Base-by-base conservation (phyloP, 164 flowering plant species). In the Magnolia officinalis region DNA sequence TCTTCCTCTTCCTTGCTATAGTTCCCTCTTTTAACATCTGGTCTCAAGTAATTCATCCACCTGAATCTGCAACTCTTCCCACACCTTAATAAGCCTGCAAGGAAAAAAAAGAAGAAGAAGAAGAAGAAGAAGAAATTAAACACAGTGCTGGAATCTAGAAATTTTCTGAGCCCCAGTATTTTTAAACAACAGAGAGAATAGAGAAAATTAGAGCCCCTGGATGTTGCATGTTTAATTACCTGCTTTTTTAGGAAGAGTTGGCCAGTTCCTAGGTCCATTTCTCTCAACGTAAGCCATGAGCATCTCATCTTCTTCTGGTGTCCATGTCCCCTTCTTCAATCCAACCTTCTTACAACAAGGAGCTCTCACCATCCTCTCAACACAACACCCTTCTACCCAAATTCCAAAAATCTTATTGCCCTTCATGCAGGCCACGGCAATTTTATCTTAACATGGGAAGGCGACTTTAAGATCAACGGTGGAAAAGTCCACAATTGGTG, bases 51-150 rank as follows among this genome's bases (percentile, higher is more conserved):
- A 78, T 89, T 89, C 23, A 78, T 84, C 92, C 92, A 88, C 11
- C 91, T 74, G n/a, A 88, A 82, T 64, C 91, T 81, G 84, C 91
- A 88, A 72, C 91, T 88, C 84, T 89, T 89, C 45, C 92, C 92
- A 76, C 92, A 89, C 78, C 92, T 85, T 31, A 88, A 67, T 13
- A 89, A 73, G 13, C 90, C 92, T 89, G 78, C 37, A 63, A 76
- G 45, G 75, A 37, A 37, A 16, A 24, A 67, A 1, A 18, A 14
- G 29, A 26, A 26, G 1, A 13, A 13, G 5, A 73, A 16, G 29
- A 26, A 26, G 8, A 24, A 26, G 0, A 14, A 13, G 6, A 73
- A 16, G 29, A 16, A 55, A 2, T 37, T 37, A 37, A 37, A 37
- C 45, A 55, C 13, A 11, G 1, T 16, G 10, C 61, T 16, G 61